Conservation (phyloP, 1,284 basidiomycete species). For the Testicularia cyperi region DNA sequence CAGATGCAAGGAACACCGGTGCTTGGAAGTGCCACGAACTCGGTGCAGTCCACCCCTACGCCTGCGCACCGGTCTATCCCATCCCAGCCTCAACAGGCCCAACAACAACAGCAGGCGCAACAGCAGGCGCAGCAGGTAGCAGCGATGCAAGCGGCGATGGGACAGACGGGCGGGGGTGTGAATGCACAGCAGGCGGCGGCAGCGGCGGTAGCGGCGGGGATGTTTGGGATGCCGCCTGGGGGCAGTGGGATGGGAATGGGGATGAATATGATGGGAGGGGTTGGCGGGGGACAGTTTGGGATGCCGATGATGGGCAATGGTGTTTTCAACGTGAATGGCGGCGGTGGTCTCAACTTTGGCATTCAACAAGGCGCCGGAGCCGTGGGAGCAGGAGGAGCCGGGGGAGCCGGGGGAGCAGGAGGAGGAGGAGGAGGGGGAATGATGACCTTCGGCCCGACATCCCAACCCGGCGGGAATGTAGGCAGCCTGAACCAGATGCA, state of each 20-base stretch:
- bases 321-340: too few relatives aligned
- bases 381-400: constrained; percentile 12
- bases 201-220: background rate
- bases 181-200: too few relatives aligned
- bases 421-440: too few relatives aligned
- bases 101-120: constrained; percentile 2
- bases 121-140: constrained; percentile 1
- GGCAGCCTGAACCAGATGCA: constrained; percentile 14
- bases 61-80: constrained; percentile 28
- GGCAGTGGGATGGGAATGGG: background rate
- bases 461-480: constrained; percentile 1
- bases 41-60: constrained; percentile 35
- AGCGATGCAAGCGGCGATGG: constrained; percentile 15
- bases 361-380: too few relatives aligned
- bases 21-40: constrained; percentile 25
- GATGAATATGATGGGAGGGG: too few relatives aligned
- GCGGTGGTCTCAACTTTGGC: too few relatives aligned
- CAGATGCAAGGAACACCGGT: constrained; percentile 20
- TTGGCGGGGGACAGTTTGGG: too few relatives aligned
- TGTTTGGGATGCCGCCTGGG: background rate
- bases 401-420: constrained; percentile 18
- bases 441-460: constrained; percentile 11
- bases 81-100: constrained; percentile 17
- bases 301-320: constrained; percentile 35
- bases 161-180: too few relatives aligned